Conservation (phyloP, 345 rosid genomes). For the Melastoma malabathricum region DNA sequence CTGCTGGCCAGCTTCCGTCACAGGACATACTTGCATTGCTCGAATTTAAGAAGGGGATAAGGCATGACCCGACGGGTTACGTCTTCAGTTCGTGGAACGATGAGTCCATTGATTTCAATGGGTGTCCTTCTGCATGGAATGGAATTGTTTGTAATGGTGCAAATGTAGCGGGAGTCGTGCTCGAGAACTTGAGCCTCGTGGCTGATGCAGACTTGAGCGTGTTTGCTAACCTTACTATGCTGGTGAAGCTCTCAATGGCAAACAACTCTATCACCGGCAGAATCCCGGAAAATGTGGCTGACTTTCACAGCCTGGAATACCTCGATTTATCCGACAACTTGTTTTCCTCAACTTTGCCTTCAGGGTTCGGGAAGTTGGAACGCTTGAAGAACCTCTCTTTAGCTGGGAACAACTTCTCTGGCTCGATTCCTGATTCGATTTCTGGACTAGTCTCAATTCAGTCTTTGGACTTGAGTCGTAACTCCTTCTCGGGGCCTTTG, state of each 20-base stretch:
- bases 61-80: slow-evolving; percentile 95
- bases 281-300: slow-evolving; percentile 51
- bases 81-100: slow-evolving; percentile 91
- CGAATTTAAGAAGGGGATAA: slow-evolving; percentile 87
- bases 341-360: slow-evolving; percentile 48
- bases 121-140: slow-evolving; percentile 97
- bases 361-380: slow-evolving; percentile 48
- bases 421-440: slow-evolving; percentile 55
- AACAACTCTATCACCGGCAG: slow-evolving; percentile 73
- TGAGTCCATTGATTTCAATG: slow-evolving; percentile 86
- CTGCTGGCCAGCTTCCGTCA: slow-evolving; percentile 88
- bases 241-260: slow-evolving; percentile 76
- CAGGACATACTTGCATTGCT: slow-evolving; percentile 91
- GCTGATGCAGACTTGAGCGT: slow-evolving; percentile 73
- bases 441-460: slow-evolving; percentile 55
- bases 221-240: slow-evolving; percentile 74
- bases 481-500: slow-evolving; percentile 67
- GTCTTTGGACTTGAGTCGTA: slow-evolving; percentile 78
- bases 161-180: slow-evolving; percentile 80
- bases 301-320: slow-evolving; percentile 59
- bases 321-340: slow-evolving; percentile 70
- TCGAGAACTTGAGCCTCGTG: slow-evolving; percentile 63
- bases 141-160: slow-evolving; percentile 86
- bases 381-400: slow-evolving; percentile 63
- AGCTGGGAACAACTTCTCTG: slow-evolving; percentile 88